Evolutionary conservation across 2,329 filamentous ascomycete species (phyloP), one percentile per base, ranked within the genome.

Genomic region (Fusarium anthophilum): DNA sequence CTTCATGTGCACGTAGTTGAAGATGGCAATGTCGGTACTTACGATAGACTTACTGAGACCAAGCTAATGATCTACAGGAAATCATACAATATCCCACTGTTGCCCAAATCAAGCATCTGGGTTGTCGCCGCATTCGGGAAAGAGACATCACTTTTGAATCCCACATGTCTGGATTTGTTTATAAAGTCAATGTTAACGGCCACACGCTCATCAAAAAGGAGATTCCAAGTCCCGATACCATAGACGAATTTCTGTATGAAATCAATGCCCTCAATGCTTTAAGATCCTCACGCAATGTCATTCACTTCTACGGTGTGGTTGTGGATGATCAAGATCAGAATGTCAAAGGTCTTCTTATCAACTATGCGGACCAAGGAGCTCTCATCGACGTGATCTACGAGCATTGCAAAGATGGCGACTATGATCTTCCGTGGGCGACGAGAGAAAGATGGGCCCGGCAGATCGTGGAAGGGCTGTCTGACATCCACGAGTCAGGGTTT

Each of bases 1-100:
- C 87, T 99, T 30, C 95, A 98, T 82, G 95, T 99, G 12, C 96
- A 98, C 81, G 96, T 99, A 59, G 95, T 96, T n/a, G 96, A 99
- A 82, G 96, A 99, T 81, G 90, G 94, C 55, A 96, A 97, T 80
- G 89, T 91, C 77, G 76, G 88, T 87, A 17, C 50, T 39, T 48
- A 22, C 32, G 14, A 43, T 28, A 58, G 32, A 51, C 35, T 38
- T n/a, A 15, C 30, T 14, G 30, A 24, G 41, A 14, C 28, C 14
- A 28, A 66, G 55, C 75, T 79, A 69, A 80, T 57, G 28, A 20
- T 50, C 41, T 62, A 6, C n/a, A 90, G 85, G 96, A 99, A 84
- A 96, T 96, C 66, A 97, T 99, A 65, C 88, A 91, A 15, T 98
- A 96, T 79, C 96, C 96, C 8, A 88, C 91, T 0, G 85, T 92